Base-by-base conservation (phyloP, 2,329 filamentous ascomycete species). In the Talaromyces funiculosus region DNA sequence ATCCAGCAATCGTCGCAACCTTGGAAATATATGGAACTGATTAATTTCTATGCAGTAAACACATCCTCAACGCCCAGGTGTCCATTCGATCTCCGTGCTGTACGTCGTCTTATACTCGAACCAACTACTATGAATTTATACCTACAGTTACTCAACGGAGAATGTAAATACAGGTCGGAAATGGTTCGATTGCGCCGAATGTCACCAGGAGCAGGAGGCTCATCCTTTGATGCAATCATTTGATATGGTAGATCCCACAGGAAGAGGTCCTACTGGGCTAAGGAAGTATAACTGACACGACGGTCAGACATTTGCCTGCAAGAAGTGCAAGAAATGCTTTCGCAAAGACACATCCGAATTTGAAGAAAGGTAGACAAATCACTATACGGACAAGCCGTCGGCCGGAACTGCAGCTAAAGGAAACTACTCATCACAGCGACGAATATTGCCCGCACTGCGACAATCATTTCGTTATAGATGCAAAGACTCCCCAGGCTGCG, bases 381-480 rank as follows among this genome's bases (percentile, higher is more conserved):
- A n/a, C 33, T n/a, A 16, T 49, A 22, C 40, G 12, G 18, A 5
- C 10, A 49, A 18, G n/a, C 24, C 26, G 16, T 14, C 16, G 4
- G 10, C 18, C 18, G 47, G 29, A 22, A 22, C 29, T 18, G n/a
- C 18, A 5, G 3, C 53, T 51, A 42, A 29, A 60, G 33, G 2
- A 4, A 20, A 22, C 18, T 26, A 31, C 14, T 3, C 20, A 3
- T 45, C 40, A 40, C 53, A 85, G 90, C 73, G 94, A 99, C 79
- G 95, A 99, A 75, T 99, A 96, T 82, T 99, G 94, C 81, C 95
- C 94, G 22, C 90, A 97, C 79, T 99, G 94, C 81, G 94, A 99
- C 74, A 99, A 99, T 79, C 95, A 99, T 77, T 99, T 92, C 72
- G 89, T 99, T 40, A 82, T 99, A 65, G 92, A 97, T 4, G 95